Base-by-base conservation (phyloP, 2,329 filamentous ascomycete species). In the Penicillium sp. region DNA sequence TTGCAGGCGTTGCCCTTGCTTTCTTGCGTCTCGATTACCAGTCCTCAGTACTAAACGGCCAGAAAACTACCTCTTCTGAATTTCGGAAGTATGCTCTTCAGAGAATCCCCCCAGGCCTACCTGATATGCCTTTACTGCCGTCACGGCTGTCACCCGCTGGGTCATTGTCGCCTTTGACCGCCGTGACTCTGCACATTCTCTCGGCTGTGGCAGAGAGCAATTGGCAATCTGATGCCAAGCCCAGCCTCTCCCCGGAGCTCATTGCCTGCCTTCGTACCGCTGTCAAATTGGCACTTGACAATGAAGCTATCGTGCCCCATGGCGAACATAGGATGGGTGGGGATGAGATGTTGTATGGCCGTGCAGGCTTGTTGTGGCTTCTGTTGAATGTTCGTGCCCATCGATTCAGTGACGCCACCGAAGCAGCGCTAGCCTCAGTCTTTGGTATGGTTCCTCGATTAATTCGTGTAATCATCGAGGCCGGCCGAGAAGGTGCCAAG, bases 331-430 rank as follows among this genome's bases (percentile, higher is more conserved):
- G 65, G 16, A 70, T 74, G 54, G 78, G 78, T 8, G 71, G 69
- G 1, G 78, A 80, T 52, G 78, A 79, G 53, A 62, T 77, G 35
- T 45, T 80, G 4, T 78, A 71, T 58, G 78, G 78, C 10, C 74
- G 78, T 22, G 71, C 73, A 35, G 78, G 78, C 0, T 62, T 80
- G 5, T 58, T 80, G 1, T 76, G 74, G 73, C 62, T 66, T 1
- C 60, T 79, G 5, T 46, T 79, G 45, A 78, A 76, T 35, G 60
- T 79, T 19, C 66, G 76, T 45, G 59, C 64, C 6, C 68, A 71
- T 46, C n/a, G 33, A 6, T 71, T 68, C 25, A 65, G 72, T 56
- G 60, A 66, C 1, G 35, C 67, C 14, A 69, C 67, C 10, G 51
- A 54, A 6, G 62, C 58, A 5, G 56, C 59, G 6, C 55, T 78